These are phyloP conservation scores for Podaxis carcinomalis DNA, from an alignment of 768 basidiomycete species.

Conservation along the genomic window DNA sequence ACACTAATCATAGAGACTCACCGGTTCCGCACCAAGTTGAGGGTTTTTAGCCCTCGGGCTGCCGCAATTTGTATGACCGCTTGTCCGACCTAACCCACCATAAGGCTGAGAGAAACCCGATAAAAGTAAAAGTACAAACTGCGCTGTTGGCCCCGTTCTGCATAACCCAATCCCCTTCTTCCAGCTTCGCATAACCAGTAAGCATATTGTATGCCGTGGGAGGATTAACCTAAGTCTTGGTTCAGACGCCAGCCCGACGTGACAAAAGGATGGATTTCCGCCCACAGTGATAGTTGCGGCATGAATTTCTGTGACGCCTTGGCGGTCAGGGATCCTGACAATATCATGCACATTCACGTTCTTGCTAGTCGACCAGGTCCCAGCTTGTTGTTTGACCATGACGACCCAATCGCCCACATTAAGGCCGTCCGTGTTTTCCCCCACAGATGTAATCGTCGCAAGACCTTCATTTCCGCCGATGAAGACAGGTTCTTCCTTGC, in stretches of 20 bases:
- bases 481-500: slow-evolving; percentile 36
- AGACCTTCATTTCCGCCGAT: slow-evolving; percentile 79
- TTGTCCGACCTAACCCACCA: slow-evolving; percentile 63
- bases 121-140: slow-evolving; percentile 36
- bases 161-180: slow-evolving; percentile 73
- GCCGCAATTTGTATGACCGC: slow-evolving; percentile 85
- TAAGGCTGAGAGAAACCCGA: neutral
- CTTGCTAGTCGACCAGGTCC: slow-evolving; percentile 66
- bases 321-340: slow-evolving; percentile 49
- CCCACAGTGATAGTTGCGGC: slow-evolving; percentile 75
- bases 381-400: slow-evolving; percentile 62
- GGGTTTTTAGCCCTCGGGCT: slow-evolving; percentile 62
- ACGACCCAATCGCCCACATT: slow-evolving; percentile 69
- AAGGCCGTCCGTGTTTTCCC: slow-evolving; percentile 33
- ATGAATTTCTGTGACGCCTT: slow-evolving; percentile 49
- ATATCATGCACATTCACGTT: slow-evolving; percentile 55
- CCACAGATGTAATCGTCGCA: slow-evolving; percentile 60
- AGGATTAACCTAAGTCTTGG: slow-evolving; percentile 60
- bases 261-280: neutral
- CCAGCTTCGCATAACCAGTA: slow-evolving; percentile 57
- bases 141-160: slow-evolving; percentile 88
- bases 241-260: neutral
- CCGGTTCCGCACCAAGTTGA: slow-evolving; percentile 80
- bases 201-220: slow-evolving; percentile 85
- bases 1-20: slow-evolving; percentile 20